Percentiles rank a stretch among this genome's conserved stretches.
These are phyloP conservation scores for Cladophialophora yegresii DNA, from an alignment of 2,329 filamentous ascomycete genomes.

Conservation along the genomic window DNA sequence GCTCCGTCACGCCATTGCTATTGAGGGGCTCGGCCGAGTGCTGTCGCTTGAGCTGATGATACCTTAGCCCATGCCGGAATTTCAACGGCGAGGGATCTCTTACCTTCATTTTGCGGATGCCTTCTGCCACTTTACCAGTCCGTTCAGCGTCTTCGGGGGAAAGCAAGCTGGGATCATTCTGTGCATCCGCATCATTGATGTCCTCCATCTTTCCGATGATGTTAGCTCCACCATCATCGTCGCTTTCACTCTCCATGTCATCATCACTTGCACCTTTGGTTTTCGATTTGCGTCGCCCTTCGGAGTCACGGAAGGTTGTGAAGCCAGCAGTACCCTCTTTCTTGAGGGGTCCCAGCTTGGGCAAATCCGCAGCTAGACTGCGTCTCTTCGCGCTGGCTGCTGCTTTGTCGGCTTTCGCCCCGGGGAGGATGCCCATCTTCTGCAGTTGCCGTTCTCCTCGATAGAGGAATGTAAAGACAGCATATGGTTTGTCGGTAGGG, in stretches of 20 bases:
- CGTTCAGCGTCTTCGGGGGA: slow-evolving; percentile 63
- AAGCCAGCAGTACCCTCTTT: slow-evolving; percentile 87
- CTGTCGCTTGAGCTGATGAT: slow-evolving; percentile 63
- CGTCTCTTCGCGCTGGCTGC: slow-evolving; percentile 71
- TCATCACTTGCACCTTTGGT: slow-evolving; percentile 58
- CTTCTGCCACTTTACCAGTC: slow-evolving; percentile 64
- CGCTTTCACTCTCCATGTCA: slow-evolving; percentile 74
- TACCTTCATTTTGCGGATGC: slow-evolving; percentile 67
- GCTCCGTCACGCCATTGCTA: slow-evolving; percentile 42
- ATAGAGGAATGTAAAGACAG: slow-evolving; percentile 97
- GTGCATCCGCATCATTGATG: slow-evolving; percentile 60
- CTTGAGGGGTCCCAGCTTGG: slow-evolving; percentile 79
- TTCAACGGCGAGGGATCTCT: slow-evolving; percentile 37
- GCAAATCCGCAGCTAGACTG: slow-evolving; percentile 81
- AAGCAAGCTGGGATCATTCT: slow-evolving; percentile 52
- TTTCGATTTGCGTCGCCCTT: slow-evolving; percentile 55
- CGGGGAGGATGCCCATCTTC: slow-evolving; percentile 87
- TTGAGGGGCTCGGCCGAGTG: slow-evolving; percentile 61
- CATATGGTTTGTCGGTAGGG: slow-evolving; percentile 92
- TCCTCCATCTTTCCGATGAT: slow-evolving; percentile 64
- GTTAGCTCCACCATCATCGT: slow-evolving; percentile 67
- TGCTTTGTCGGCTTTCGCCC: slow-evolving; percentile 65
- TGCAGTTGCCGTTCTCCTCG: slow-evolving; percentile 91
- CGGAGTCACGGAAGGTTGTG: slow-evolving; percentile 77
- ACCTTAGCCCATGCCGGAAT: slow-evolving; percentile 36